Evolutionary conservation across 768 basidiomycete genomes (phyloP), one percentile per base, ranked within the genome.

Genomic region (Trametes elegans): DNA sequence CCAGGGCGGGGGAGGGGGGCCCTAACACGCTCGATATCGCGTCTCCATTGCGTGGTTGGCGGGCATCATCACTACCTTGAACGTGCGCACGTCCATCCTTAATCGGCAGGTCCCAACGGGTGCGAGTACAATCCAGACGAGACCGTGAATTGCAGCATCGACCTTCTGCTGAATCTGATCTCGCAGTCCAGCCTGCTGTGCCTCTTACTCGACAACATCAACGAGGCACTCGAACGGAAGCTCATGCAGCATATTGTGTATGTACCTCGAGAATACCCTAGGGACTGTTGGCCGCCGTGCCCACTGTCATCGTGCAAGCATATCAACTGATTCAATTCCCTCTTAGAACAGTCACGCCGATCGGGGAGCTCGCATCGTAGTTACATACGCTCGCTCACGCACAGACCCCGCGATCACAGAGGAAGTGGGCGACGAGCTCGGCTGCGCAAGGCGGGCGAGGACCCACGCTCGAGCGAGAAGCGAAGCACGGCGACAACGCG

Each of bases 31-130:
- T n/a, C n/a, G n/a, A n/a, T n/a, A n/a, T n/a, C n/a, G n/a, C 1
- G 96, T 98, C 18, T 98, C 95, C 4, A 96, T 98, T 57, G 97
- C 97, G 6, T 98, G 98, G n/a, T n/a, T n/a, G 73, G 97, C 97
- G 0, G 97, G 97, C 9, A 99, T 99, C 62, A 98, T 98, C 66
- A 98, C 97, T 0, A 99, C 97, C 0, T 78, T 99, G 55, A 99
- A 99, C 64, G 97, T 97, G 0, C 81, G 97, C n/a, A 98, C 97
- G 0, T 98, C 96, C 0, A 94, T 99, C 61, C 79, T 99, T 8
- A 97, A 1, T 97, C 95, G 6, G 97, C 97, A 21, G 98, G 98
- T 68, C 97, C 97, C 1, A 90, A 98, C 24, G 93, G 91, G 16
- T 95, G 92, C 0, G 93, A 92, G 68, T 98, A 98, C 74, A 90